These are phyloP conservation scores for Kodamaea plutei DNA, from an alignment of 1,139 yeast species.

Conservation along the genomic window DNA sequence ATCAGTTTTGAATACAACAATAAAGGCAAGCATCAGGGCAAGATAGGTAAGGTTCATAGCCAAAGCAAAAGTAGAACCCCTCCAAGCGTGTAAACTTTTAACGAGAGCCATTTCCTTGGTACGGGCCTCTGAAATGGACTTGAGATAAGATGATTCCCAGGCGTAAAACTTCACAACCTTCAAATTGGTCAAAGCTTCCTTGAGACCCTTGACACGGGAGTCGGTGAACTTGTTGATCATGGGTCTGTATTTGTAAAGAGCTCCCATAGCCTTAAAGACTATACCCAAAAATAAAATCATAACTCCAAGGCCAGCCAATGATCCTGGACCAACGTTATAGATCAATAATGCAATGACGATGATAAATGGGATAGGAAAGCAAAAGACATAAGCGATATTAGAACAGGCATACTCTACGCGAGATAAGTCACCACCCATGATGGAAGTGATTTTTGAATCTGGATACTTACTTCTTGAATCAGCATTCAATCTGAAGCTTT, in stretches of 20 bases:
- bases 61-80: conserved; percentile 57
- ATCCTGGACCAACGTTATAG: conserved; percentile 68
- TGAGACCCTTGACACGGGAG: conserved; percentile 53
- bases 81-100: conserved; percentile 46
- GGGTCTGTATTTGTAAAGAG: conserved; percentile 39
- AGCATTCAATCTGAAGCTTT: conserved; percentile 28
- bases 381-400: conserved; percentile 62
- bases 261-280: conserved; percentile 30
- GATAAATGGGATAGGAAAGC: conserved; percentile 58
- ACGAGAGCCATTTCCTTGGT: conserved; percentile 46
- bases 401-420: conserved; percentile 74
- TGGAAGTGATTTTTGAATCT: conserved; percentile 35
- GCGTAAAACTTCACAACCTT: conserved; percentile 65
- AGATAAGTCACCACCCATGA: conserved; percentile 76
- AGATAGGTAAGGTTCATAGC: conserved; percentile 60
- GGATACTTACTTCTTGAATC: conserved; percentile 27
- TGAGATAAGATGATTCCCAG: conserved; percentile 62
- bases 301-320: conserved; percentile 59
- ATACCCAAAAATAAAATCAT: conserved; percentile 35
- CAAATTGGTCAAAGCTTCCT: conserved; percentile 62
- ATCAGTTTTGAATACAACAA: conserved; percentile 57
- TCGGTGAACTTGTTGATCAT: conserved; percentile 52
- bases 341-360: conserved; percentile 62
- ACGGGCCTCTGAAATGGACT: conserved; percentile 45
- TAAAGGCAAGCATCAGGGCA: conserved; percentile 71